Percentiles rank a stretch among this genome's conserved stretches.
phyloP scores from a whole-genome alignment of 2,329 filamentous ascomycete genomes.

The Aspergillus sp. region DNA sequence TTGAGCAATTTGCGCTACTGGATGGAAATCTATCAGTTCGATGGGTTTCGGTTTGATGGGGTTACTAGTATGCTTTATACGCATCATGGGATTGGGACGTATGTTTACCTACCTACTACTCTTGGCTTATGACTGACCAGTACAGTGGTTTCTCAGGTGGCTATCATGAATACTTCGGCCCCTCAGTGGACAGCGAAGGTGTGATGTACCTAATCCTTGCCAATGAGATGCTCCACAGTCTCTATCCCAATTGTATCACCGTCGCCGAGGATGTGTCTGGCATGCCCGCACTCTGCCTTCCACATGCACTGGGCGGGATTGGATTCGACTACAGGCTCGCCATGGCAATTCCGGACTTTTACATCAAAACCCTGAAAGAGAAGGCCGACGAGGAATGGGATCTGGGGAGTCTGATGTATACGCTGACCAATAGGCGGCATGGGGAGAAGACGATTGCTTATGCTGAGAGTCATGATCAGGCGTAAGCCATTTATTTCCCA shows the following conservation, averaged over 20 bases:
- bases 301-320: conserved; percentile 76
- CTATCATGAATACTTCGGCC: conserved; percentile 96
- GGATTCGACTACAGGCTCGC: conserved; percentile 96
- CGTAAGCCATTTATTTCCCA: conserved; percentile 51
- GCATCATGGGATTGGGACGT: conserved; percentile 96
- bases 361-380: conserved; percentile 98
- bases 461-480: conserved; percentile 94
- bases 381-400: conserved; percentile 87
- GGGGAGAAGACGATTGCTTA: conserved; percentile 98
- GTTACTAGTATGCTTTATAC: conserved; percentile 97
- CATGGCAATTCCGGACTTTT: conserved; percentile 97
- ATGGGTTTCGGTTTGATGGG: conserved; percentile 95
- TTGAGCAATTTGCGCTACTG: conserved; percentile 94
- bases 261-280: conserved; percentile 96
- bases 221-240: conserved; percentile 86
- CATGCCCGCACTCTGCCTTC: conserved; percentile 92
- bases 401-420: conserved; percentile 74
- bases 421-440: conserved; percentile 82
- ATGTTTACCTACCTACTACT: conserved; percentile 34
- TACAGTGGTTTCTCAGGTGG: conserved; percentile 85
- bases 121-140: not conserved
- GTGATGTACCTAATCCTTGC: conserved; percentile 93
- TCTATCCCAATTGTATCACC: conserved; percentile 82
- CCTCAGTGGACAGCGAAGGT: conserved; percentile 81
- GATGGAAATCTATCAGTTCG: conserved; percentile 98